A percentile compares a stretch with the other conserved stretches of the same genome.
phyloP scores from a whole-genome alignment of 2,329 filamentous ascomycete genomes.

The Lachnellula hyalina region DNA sequence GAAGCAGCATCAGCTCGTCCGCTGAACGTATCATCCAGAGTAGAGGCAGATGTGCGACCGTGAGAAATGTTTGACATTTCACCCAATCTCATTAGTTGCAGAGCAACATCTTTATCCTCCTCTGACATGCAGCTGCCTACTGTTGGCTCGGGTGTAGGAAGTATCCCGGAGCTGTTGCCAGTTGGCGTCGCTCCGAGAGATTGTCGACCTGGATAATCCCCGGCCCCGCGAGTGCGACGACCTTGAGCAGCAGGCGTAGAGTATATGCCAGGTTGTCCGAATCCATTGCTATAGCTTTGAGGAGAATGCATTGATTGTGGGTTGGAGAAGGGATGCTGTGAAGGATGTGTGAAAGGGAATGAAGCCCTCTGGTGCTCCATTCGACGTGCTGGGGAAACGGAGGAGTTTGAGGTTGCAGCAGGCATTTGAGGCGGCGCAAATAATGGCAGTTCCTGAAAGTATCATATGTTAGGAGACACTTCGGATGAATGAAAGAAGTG shows the following conservation, averaged over 20 bases:
- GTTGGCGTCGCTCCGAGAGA: constrained; percentile 38
- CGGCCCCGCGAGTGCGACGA: constrained; percentile 62
- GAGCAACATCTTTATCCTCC: constrained; percentile 86
- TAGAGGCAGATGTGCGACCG: constrained; percentile 87
- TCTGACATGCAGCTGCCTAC: constrained; percentile 96
- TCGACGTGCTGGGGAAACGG: constrained; percentile 84
- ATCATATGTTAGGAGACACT: constrained; percentile 18
- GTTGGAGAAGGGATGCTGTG: constrained; percentile 76
- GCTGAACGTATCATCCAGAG: constrained; percentile 88
- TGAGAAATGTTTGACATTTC: constrained; percentile 92
- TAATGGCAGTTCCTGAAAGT: constrained; percentile 77
- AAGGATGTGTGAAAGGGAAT: constrained; percentile 69
- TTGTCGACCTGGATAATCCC: constrained; percentile 43
- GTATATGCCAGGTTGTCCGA: constrained; percentile 53
- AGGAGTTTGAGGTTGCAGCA: constrained; percentile 93
- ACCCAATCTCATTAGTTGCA: constrained; percentile 92
- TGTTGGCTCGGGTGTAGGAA: constrained; percentile 95
- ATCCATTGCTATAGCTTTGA: constrained; percentile 61
- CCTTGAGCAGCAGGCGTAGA: constrained; percentile 59
- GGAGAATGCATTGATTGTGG: constrained; percentile 76
- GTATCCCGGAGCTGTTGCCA: constrained; percentile 51
- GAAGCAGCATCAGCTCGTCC: constrained; percentile 80
- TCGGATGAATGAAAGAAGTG: background rate
- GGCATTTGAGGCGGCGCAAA: constrained; percentile 94
- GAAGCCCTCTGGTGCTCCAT: constrained; percentile 64